Evolutionary conservation across 202 grass and related monocot species (phyloP).

Genomic region (Elaeis oleifera): DNA sequence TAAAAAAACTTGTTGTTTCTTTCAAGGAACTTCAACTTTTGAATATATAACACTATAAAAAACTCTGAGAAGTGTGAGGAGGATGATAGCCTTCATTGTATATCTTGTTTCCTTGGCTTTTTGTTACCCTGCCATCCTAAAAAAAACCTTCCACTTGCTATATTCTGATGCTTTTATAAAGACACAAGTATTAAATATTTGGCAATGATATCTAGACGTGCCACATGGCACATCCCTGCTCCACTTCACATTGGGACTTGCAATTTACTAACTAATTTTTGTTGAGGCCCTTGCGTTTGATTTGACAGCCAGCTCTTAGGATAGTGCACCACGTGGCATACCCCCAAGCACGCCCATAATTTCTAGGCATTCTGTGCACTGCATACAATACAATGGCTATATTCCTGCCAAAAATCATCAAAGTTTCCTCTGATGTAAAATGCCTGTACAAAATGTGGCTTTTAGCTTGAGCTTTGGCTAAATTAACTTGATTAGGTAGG

Average conservation of each 20-base stretch:
- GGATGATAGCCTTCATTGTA: constrained; percentile 11
- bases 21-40: constrained; percentile 31
- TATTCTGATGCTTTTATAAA: background rate
- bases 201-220: constrained; percentile 7
- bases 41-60: background rate
- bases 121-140: constrained; percentile 17
- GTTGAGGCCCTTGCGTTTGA: constrained; percentile 8
- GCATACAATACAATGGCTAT: too few species aligned
- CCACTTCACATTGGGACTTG: background rate
- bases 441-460: too few species aligned
- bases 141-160: constrained; percentile 1
- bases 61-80: constrained; percentile 13
- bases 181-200: constrained; percentile 11
- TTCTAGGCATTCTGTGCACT: too few species aligned
- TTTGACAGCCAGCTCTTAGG: constrained; percentile 17
- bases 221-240: constrained; percentile 22
- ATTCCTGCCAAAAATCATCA: too few species aligned
- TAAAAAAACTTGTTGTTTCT: background rate
- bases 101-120: constrained; percentile 12
- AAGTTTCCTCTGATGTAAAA: too few species aligned
- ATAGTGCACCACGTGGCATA: constrained; percentile 27
- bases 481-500: too few species aligned
- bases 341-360: constrained; percentile 12
- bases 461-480: too few species aligned
- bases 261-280: constrained; percentile 6